phyloP scores from a whole-genome alignment of 2,329 filamentous ascomycete species.

The Lasiodiplodia sp. region DNA sequence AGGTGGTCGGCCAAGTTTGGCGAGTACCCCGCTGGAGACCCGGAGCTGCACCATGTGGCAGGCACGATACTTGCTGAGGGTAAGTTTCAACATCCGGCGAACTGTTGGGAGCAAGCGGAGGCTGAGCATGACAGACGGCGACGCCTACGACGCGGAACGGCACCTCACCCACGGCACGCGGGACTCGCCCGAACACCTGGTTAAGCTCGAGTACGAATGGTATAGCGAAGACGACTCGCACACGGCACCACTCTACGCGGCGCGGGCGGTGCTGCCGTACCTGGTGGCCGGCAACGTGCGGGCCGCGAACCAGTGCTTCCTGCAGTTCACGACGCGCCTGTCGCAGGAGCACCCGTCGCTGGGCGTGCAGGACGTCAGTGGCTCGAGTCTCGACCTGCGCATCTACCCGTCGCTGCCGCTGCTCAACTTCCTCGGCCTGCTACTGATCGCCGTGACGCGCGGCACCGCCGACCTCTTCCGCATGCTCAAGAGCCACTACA shows the following conservation, averaged over 20 bases:
- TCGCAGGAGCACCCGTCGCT: slow-evolving; percentile 67
- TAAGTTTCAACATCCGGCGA: slow-evolving; percentile 39
- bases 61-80: slow-evolving; percentile 87
- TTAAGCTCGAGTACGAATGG: slow-evolving; percentile 89
- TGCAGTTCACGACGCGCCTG: slow-evolving; percentile 75
- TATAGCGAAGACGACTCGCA: slow-evolving; percentile 89
- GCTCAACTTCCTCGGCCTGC: slow-evolving; percentile 88
- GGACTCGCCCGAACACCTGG: slow-evolving; percentile 82
- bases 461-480: slow-evolving; percentile 78
- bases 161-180: slow-evolving; percentile 89
- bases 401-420: slow-evolving; percentile 93
- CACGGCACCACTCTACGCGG: slow-evolving; percentile 84
- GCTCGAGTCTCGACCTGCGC: slow-evolving; percentile 68
- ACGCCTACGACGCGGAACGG: slow-evolving; percentile 90
- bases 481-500: slow-evolving; percentile 83
- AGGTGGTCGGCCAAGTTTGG: slow-evolving; percentile 87
- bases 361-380: slow-evolving; percentile 81
- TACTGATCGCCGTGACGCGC: slow-evolving; percentile 84
- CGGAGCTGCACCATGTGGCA: slow-evolving; percentile 91
- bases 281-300: slow-evolving; percentile 89
- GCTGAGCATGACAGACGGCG: slow-evolving; percentile 67
- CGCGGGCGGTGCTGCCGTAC: slow-evolving; percentile 88
- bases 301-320: slow-evolving; percentile 82
- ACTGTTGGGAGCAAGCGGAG: neutral
- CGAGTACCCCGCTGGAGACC: slow-evolving; percentile 88